Evolutionary conservation across 768 basidiomycete genomes (phyloP).

Genomic region (Boletus barrowsii): DNA sequence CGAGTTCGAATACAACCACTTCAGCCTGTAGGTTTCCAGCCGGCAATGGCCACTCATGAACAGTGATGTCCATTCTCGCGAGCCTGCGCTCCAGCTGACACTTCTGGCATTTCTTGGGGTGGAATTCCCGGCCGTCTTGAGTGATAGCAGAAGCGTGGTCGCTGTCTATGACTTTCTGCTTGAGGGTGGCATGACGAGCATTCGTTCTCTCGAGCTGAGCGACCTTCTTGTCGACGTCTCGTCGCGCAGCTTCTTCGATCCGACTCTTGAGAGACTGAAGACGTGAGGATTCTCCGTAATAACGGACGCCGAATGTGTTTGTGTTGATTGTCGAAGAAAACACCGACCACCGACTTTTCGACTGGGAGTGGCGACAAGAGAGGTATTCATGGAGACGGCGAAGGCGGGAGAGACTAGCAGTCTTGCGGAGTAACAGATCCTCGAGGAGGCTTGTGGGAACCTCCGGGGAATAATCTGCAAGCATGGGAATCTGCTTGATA

Average conservation of each 20-base stretch:
- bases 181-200: slow-evolving; percentile 16
- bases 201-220: slow-evolving; percentile 30
- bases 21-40: slow-evolving; percentile 17
- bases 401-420: slow-evolving; percentile 28
- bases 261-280: slow-evolving; percentile 25
- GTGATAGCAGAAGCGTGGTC: neutral
- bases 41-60: slow-evolving; percentile 51
- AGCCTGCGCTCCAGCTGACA: slow-evolving; percentile 29
- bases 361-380: slow-evolving; percentile 21
- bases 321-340: slow-evolving; percentile 26
- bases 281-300: slow-evolving; percentile 25
- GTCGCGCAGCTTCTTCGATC: slow-evolving; percentile 31
- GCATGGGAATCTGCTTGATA: slow-evolving; percentile 34
- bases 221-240: slow-evolving; percentile 22
- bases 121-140: slow-evolving; percentile 5
- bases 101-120: slow-evolving; percentile 23
- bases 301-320: slow-evolving; percentile 35
- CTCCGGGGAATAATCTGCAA: slow-evolving; percentile 45
- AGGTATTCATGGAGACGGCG: slow-evolving; percentile 32
- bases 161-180: slow-evolving; percentile 4
- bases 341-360: slow-evolving; percentile 33
- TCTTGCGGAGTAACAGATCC: slow-evolving; percentile 38
- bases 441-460: slow-evolving; percentile 38
- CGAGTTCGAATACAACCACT: slow-evolving; percentile 41
- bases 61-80: slow-evolving; percentile 27